Evolutionary conservation across 495 filamentous ascomycete species (phyloP), one percentile per base, ranked within the genome.

Genomic region (Ramalina intermedia): DNA sequence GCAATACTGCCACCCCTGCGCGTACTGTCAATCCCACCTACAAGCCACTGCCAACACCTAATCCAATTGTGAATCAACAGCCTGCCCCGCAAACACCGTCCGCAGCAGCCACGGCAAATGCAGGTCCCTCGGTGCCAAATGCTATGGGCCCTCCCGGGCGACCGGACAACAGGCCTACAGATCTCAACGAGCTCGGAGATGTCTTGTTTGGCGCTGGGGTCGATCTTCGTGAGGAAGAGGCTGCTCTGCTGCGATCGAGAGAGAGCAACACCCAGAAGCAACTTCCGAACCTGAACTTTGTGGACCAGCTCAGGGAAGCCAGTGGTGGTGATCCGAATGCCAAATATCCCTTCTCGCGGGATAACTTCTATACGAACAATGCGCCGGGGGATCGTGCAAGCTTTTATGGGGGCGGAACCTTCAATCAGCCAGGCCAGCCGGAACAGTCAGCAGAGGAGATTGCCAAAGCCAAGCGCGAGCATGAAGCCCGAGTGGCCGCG

Each of bases 81-180:
- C 53, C 60, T 41, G 50, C 64, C 47, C 56, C 66, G 43, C 60
- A 68, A 16, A 60, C 66, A 21, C 64, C 61, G 36, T 67, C 68
- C 35, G 57, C 66, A 9, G 76, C 76, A 41, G 69, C 44, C 1
- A 36, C 44, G 12, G 37, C n/a, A 17, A 47, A 35, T n/a, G 24
- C 29, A 12, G 14, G 14, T 3, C 8, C 29, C 8, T 7, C 29
- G 1, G 7, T 33, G 29, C 26, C 26, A 0, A 47, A 37, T 27
- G n/a, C 73, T 16, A 94, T 94, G 88, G 84, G 84, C 0, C 88
- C 88, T 16, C 88, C 88, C 1, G 79, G 78, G 33, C 82, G 79
- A 45, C 82, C 85, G 16, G 69, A 69, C 7, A 54, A 55, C 42
- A 78, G 78, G 49, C 75, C 79, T 0, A 71, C 71, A 0, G 87